Percentiles rank a stretch among this genome's conserved stretches.
phyloP scores from a whole-genome alignment of 129 eudicot species.

The Flaveria ramosissima region DNA sequence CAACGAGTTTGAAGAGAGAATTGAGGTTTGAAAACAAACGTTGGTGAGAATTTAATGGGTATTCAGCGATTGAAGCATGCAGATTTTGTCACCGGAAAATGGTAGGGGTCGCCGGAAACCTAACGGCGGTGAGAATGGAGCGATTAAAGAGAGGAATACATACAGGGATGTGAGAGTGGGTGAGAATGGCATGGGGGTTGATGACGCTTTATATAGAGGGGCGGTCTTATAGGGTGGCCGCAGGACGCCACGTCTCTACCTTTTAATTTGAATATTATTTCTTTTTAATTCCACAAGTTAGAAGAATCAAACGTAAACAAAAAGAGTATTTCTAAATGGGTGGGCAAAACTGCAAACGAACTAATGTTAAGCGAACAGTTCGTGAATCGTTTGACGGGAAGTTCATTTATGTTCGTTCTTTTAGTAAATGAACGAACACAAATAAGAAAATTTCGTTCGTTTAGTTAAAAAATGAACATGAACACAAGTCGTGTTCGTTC shows the following conservation, averaged over 20 bases:
- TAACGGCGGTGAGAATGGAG: conserved; percentile 8
- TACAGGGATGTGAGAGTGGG: background rate
- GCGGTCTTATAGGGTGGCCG: background rate
- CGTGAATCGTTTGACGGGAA: no score
- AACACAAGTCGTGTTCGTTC: no score
- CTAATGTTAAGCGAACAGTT: no score
- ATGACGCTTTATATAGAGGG: background rate
- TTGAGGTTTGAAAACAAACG: background rate
- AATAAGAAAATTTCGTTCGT: no score
- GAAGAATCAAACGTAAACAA: no score
- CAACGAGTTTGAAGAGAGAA: background rate
- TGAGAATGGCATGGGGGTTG: background rate
- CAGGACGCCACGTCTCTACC: background rate
- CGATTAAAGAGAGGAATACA: conserved; percentile 12
- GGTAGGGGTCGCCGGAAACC: background rate
- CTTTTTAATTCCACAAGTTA: no score
- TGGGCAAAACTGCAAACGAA: no score
- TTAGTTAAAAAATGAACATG: no score
- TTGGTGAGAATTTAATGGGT: conserved; percentile 29
- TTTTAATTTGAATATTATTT: background rate
- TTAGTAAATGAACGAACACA: no score
- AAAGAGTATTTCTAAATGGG: no score
- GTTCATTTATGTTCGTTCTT: no score
- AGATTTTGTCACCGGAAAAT: conserved; percentile 21
- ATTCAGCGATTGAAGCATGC: conserved; percentile 56